Evolutionary conservation across 1,139 yeast species (phyloP).

Genomic region (Arxiozyma telluris): DNA sequence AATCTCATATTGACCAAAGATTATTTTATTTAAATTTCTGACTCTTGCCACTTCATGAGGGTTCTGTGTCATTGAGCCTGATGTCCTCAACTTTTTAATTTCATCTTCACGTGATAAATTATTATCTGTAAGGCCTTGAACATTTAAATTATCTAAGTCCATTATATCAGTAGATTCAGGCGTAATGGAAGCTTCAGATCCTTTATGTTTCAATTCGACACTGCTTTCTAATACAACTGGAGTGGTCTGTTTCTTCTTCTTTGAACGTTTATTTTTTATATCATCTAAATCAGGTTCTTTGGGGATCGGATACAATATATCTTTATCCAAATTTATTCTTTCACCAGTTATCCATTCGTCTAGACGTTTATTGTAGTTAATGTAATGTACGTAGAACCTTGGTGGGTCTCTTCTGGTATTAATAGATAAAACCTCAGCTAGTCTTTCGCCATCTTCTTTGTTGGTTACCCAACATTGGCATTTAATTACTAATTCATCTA

Average conservation of each 20-base stretch:
- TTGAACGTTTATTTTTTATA: conserved; percentile 24
- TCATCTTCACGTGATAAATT: conserved; percentile 82
- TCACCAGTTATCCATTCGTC: conserved; percentile 86
- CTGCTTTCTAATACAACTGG: conserved; percentile 13
- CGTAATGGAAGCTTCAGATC: conserved; percentile 20
- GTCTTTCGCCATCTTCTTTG: conserved; percentile 59
- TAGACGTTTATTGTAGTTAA: conserved; percentile 83
- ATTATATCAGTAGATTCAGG: conserved; percentile 51
- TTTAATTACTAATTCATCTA: conserved; percentile 53
- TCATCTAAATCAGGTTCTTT: conserved; percentile 38
- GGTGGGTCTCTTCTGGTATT: conserved; percentile 68
- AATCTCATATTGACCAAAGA: conserved; percentile 82
- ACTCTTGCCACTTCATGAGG: conserved; percentile 88
- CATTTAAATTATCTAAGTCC: conserved; percentile 81
- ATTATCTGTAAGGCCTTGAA: conserved; percentile 65
- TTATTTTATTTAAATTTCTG: conserved; percentile 65
- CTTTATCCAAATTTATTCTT: conserved; percentile 59
- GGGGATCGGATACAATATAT: conserved; percentile 63
- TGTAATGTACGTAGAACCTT: conserved; percentile 87
- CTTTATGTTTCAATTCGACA: conserved; percentile 7
- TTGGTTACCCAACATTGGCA: conserved; percentile 75
- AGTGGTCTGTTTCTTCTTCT: conserved; percentile 22
- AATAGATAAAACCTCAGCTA: conserved; percentile 78
- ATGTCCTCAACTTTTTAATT: conserved; percentile 78
- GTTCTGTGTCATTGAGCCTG: conserved; percentile 93